These are phyloP conservation scores for Monilinia fructigena DNA, from an alignment of 2,329 filamentous ascomycete genomes.

Conservation along the genomic window DNA sequence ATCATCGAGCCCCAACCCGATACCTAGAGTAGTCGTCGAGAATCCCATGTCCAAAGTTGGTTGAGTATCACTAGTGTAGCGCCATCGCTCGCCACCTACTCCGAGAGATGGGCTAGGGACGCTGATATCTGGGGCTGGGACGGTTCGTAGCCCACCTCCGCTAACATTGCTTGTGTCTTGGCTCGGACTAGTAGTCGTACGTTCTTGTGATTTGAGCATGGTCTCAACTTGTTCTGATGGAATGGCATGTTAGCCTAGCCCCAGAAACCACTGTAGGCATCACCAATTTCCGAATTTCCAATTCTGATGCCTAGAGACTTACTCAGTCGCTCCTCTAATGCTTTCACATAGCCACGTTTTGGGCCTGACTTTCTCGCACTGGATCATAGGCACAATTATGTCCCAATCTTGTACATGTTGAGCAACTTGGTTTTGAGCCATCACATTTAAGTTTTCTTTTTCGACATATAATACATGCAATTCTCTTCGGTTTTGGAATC, in stretches of 20 bases:
- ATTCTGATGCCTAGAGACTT: slow-evolving; percentile 46
- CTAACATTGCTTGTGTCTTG: slow-evolving; percentile 28
- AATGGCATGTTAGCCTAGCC: slow-evolving; percentile 6
- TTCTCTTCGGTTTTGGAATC: slow-evolving; percentile 80
- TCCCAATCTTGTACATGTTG: slow-evolving; percentile 62
- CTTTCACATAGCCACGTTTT: slow-evolving; percentile 69
- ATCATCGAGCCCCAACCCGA: slow-evolving; percentile 50
- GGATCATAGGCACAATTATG: slow-evolving; percentile 70
- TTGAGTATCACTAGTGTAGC: slow-evolving; percentile 53
- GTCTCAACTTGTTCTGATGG: slow-evolving; percentile 84
- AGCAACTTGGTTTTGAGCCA: slow-evolving; percentile 63
- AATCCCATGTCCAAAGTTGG: slow-evolving; percentile 56
- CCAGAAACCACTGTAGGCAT: slow-evolving; percentile 24
- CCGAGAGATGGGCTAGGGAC: slow-evolving; percentile 51
- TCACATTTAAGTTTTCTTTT: slow-evolving; percentile 83
- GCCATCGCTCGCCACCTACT: slow-evolving; percentile 55
- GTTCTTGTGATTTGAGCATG: slow-evolving; percentile 76
- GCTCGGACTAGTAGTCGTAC: slow-evolving; percentile 34
- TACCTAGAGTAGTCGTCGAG: slow-evolving; percentile 47
- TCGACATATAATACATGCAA: slow-evolving; percentile 91
- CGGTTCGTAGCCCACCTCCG: slow-evolving; percentile 29
- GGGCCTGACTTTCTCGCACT: slow-evolving; percentile 70
- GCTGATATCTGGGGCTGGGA: slow-evolving; percentile 43
- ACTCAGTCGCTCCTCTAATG: slow-evolving; percentile 85
- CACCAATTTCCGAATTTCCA: neutral